Evolutionary conservation across 768 basidiomycete genomes (phyloP), one percentile per base, ranked within the genome.

Genomic region (Antrodiella citrinella): DNA sequence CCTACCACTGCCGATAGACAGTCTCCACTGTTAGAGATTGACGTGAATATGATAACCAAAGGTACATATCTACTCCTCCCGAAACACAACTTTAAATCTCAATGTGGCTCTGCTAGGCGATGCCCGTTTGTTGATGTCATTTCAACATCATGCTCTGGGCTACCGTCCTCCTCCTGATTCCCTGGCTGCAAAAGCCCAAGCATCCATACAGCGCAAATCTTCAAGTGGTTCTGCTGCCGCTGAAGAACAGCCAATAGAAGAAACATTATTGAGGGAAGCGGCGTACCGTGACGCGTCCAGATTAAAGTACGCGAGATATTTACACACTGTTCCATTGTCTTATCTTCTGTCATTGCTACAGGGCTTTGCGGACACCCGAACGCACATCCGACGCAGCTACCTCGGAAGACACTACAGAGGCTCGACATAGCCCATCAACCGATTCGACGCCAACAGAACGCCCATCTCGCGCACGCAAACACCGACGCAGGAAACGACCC

Each of bases 131-230:
- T 47, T 61, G 2, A 57, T 61, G 52, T 56, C 55, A n/a, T 59
- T 59, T 26, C 59, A 64, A 51, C 59, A 62, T 26, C 57, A 58
- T 56, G 48, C 49, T 18, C 56, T 63, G 13, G 59, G 56, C 3
- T 56, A 60, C 51, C 55, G 60, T 7, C 63, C 60, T 2, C 57
- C 60, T 3, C 25, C 55, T 0, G 58, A 55, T 12, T 58, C 58
- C 5, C 48, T 61, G 10, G 57, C 63, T 10, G 60, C 59, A 2
- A 45, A 55, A 44, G 62, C 58, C 13, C 63, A 65, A 51, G n/a
- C n/a, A n/a, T n/a, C n/a, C n/a, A n/a, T n/a, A n/a, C n/a, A n/a
- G n/a, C n/a, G n/a, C n/a, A n/a, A n/a, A n/a, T n/a, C n/a, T n/a
- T n/a, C n/a, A n/a, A n/a, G n/a, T n/a, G n/a, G n/a, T n/a, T n/a